phyloP scores from a whole-genome alignment of 805 yeast species.

The Suhomyces faveliae region DNA sequence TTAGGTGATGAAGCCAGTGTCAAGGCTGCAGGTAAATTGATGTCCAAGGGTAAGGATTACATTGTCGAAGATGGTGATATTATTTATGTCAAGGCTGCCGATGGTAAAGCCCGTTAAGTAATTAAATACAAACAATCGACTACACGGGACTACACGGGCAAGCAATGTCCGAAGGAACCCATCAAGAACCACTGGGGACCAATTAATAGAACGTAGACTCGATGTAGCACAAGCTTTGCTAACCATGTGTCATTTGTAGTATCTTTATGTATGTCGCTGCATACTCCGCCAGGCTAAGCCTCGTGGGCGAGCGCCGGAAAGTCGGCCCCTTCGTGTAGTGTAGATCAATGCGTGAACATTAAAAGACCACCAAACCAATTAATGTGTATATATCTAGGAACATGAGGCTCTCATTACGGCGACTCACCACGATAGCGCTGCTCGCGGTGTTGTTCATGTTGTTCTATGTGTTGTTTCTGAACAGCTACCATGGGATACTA shows the following conservation, averaged over 20 bases:
- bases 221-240: no score
- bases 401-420: slow-evolving; percentile 10
- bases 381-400: background rate
- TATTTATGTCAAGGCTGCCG: slow-evolving; percentile 90
- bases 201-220: no score
- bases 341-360: background rate
- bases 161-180: no score
- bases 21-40: slow-evolving; percentile 84
- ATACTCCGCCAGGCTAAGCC: no score
- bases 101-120: slow-evolving; percentile 67
- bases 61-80: slow-evolving; percentile 94
- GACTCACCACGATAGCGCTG: slow-evolving; percentile 2
- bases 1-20: slow-evolving; percentile 73
- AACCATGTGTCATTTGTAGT: no score
- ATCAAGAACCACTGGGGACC: no score
- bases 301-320: no score
- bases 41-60: slow-evolving; percentile 91
- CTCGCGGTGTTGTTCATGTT: slow-evolving; percentile 1
- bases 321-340: no score
- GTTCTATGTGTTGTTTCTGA: background rate
- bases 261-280: no score
- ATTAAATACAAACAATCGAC: background rate
- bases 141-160: no score
- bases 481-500: background rate
- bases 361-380: background rate